Evolutionary conservation across 164 flowering plant species (phyloP).

Genomic region (Vitis rotundifolia): DNA sequence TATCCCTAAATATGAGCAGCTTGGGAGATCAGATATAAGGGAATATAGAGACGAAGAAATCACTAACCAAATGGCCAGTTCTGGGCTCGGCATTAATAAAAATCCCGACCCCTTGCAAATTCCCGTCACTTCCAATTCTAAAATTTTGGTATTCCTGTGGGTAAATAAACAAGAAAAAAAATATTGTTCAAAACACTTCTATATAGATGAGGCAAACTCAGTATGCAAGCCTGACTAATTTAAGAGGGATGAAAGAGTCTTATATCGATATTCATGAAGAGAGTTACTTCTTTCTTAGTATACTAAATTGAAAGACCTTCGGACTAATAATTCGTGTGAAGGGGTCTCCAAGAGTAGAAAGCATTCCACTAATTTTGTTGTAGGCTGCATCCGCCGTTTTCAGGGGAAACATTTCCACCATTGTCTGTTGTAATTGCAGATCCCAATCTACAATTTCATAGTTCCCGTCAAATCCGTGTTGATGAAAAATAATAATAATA

Average conservation of each 20-base stretch:
- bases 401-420: slow-evolving; percentile 95
- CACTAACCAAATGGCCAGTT: slow-evolving; percentile 86
- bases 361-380: slow-evolving; percentile 84
- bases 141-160: slow-evolving; percentile 91
- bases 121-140: slow-evolving; percentile 92
- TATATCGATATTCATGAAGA: too few relatives aligned
- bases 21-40: too few relatives aligned
- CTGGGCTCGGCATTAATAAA: slow-evolving; percentile 76
- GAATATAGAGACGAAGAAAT: too few relatives aligned
- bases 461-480: background rate
- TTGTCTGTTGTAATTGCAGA: slow-evolving; percentile 87
- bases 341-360: slow-evolving; percentile 92
- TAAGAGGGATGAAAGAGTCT: background rate
- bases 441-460: slow-evolving; percentile 76
- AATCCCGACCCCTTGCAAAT: slow-evolving; percentile 91
- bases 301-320: slow-evolving; percentile 51
- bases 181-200: too few relatives aligned
- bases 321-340: slow-evolving; percentile 95
- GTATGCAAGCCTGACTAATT: background rate
- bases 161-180: background rate
- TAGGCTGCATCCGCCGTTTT: slow-evolving; percentile 95
- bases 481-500: too few relatives aligned
- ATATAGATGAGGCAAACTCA: background rate
- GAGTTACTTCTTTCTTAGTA: background rate
- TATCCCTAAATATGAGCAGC: too few relatives aligned